These are phyloP conservation scores for Geotrichum citri-aurantii DNA, from an alignment of 1,139 yeast species.

Conservation along the genomic window DNA sequence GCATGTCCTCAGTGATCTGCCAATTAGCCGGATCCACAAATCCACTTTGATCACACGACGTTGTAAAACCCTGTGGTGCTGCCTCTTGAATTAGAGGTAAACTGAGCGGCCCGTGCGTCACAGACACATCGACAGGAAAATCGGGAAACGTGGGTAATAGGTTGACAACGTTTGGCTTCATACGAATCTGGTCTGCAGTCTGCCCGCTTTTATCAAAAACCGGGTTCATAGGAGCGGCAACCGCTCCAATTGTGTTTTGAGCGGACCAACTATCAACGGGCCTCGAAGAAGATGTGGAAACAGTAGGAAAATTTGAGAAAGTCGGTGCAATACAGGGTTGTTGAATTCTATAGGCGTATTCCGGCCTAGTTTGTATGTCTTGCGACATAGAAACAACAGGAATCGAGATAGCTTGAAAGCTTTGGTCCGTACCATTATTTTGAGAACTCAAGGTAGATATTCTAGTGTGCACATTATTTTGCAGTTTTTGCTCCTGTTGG, in stretches of 20 bases:
- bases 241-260: not conserved
- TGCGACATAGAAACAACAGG: not conserved
- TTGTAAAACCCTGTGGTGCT: not conserved
- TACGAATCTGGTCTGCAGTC: slow-evolving; percentile 16
- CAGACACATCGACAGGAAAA: slow-evolving; percentile 2
- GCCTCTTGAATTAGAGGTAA: not conserved
- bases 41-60: not conserved
- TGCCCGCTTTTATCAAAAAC: not conserved
- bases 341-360: not conserved
- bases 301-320: not conserved
- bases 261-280: not conserved
- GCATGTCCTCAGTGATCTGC: slow-evolving; percentile 1
- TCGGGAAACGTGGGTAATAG: slow-evolving; percentile 18
- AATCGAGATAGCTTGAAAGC: not conserved
- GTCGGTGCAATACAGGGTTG: not conserved
- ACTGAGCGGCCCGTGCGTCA: not conserved
- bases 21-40: not conserved
- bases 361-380: not conserved
- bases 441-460: not conserved
- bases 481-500: not conserved
- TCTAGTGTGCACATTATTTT: not conserved
- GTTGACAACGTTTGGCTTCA: slow-evolving; percentile 21
- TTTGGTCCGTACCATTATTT: not conserved
- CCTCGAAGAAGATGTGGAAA: slow-evolving; percentile 3
- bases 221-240: not conserved